phyloP scores from a whole-genome alignment of 768 basidiomycete species.

The Basidioascus undulatus region DNA sequence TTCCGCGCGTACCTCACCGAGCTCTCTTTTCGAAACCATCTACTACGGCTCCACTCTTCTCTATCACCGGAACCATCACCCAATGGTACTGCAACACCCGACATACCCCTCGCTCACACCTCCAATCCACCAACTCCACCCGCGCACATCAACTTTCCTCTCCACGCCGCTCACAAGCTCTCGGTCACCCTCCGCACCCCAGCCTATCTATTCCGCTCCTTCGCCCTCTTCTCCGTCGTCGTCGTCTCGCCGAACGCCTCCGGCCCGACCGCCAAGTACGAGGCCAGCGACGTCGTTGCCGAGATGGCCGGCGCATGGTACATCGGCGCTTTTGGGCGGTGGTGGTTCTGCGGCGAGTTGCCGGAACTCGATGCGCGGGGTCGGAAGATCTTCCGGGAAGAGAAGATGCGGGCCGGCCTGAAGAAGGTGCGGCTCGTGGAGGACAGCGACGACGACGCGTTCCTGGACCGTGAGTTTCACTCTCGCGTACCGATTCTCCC shows the following conservation, averaged over 20 bases:
- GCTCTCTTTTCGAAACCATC: no score
- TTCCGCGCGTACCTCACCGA: no score
- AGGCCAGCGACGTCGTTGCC: neutral
- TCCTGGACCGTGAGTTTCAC: neutral
- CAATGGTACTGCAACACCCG: no score
- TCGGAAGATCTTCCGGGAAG: slow-evolving; percentile 7
- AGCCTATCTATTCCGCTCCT: slow-evolving; percentile 60
- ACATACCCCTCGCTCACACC: no score
- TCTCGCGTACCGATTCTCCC: neutral
- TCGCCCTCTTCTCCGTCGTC: slow-evolving; percentile 70
- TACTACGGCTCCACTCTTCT: no score
- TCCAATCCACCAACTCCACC: no score
- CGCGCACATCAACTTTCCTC: no score
- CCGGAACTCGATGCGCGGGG: slow-evolving; percentile 7
- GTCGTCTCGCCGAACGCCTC: slow-evolving; percentile 33
- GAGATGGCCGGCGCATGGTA: slow-evolving; percentile 44
- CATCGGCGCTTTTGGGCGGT: slow-evolving; percentile 68
- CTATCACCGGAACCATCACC: no score
- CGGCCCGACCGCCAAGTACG: neutral
- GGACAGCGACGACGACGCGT: neutral
- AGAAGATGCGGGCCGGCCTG: slow-evolving; percentile 4
- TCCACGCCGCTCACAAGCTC: no score
- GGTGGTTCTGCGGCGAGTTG: slow-evolving; percentile 62
- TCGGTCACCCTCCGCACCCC: slow-evolving; percentile 81
- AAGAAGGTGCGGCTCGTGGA: slow-evolving; percentile 5